These are phyloP conservation scores for Pythium biforme DNA, from an alignment of 352 stramenopile genomes.

Conservation along the genomic window DNA sequence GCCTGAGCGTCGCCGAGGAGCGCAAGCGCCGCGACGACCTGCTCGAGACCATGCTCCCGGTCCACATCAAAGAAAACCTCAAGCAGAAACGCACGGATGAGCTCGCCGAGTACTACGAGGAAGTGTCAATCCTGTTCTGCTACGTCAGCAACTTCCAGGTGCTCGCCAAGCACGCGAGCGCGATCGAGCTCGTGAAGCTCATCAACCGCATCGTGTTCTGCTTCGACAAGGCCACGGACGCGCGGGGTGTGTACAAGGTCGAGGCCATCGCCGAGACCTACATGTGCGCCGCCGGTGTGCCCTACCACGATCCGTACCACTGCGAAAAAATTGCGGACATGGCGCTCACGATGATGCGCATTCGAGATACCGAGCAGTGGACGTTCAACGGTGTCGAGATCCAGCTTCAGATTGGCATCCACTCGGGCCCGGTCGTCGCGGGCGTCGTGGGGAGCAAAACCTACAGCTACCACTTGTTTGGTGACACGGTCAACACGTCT, in stretches of 20 bases:
- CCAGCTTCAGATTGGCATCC: constrained; percentile 82
- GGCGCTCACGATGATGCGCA: constrained; percentile 70
- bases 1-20: constrained; percentile 58
- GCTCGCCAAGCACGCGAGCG: constrained; percentile 58
- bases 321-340: constrained; percentile 77
- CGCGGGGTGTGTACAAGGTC: constrained; percentile 80
- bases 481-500: constrained; percentile 81
- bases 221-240: constrained; percentile 77
- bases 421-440: constrained; percentile 73
- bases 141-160: constrained; percentile 82
- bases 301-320: constrained; percentile 60
- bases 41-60: constrained; percentile 72
- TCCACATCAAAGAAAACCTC: constrained; percentile 75
- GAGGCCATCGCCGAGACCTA: constrained; percentile 87
- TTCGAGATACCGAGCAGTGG: constrained; percentile 66
- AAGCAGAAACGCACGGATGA: constrained; percentile 68
- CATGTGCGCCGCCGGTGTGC: constrained; percentile 72
- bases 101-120: constrained; percentile 68
- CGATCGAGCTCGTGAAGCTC: constrained; percentile 79
- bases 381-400: constrained; percentile 74
- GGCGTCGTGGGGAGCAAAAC: constrained; percentile 81
- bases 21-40: constrained; percentile 67
- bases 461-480: constrained; percentile 86
- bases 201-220: constrained; percentile 88
- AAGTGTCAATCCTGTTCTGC: constrained; percentile 83